Conservation (phyloP, 2,329 filamentous ascomycete species). For the Aureobasidium lini region DNA sequence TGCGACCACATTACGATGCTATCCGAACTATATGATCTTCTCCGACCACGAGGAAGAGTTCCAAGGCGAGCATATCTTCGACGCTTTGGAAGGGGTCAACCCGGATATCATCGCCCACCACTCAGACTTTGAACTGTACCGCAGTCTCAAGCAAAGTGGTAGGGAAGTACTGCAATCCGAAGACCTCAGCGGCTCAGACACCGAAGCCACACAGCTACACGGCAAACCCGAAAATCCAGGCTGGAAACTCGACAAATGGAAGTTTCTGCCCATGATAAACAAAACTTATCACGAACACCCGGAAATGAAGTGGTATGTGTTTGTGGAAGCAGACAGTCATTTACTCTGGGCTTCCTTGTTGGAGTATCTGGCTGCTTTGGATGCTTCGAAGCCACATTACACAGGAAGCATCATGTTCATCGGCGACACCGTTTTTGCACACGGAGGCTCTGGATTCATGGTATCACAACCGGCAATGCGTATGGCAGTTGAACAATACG, state of each 20-base stretch:
- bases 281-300: conserved; percentile 27
- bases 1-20: conserved; percentile 28
- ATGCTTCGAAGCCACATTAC: conserved; percentile 35
- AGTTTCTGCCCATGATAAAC: conserved; percentile 46
- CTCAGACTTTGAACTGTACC: conserved; percentile 24
- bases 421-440: conserved; percentile 32
- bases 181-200: conserved; percentile 19
- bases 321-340: conserved; percentile 53
- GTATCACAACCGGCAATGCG: conserved; percentile 34
- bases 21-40: conserved; percentile 29
- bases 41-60: conserved; percentile 31
- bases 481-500: conserved; percentile 30
- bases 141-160: conserved; percentile 19
- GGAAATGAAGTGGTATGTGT: conserved; percentile 51
- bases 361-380: conserved; percentile 32
- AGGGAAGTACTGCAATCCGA: conserved; percentile 16
- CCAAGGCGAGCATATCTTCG: conserved; percentile 27
- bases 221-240: conserved; percentile 26
- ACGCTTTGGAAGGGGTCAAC: conserved; percentile 21
- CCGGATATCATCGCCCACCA: conserved; percentile 15
- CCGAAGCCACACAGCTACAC: conserved; percentile 13
- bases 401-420: conserved; percentile 33
- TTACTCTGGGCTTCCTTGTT: conserved; percentile 43
- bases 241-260: conserved; percentile 40
- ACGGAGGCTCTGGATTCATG: conserved; percentile 37